Conservation (phyloP, 306 rosid species). For the Lupinus albus region DNA sequence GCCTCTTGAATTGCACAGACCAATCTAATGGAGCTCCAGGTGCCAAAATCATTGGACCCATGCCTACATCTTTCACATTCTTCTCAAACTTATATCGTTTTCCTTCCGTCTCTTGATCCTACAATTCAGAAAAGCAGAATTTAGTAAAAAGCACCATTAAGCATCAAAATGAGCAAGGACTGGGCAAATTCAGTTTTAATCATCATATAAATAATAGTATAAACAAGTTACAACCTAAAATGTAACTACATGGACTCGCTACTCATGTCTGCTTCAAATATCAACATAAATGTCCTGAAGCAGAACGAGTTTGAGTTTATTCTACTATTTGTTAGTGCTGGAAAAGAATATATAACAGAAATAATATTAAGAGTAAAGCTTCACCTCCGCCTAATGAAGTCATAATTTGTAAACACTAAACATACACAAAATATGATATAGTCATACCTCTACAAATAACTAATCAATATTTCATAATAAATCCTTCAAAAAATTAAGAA, state of each 20-base stretch:
- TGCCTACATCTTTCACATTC: conserved; percentile 60
- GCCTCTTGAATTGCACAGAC: conserved; percentile 81
- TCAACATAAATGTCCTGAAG: conserved; percentile 6
- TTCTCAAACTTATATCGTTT: conserved; percentile 40
- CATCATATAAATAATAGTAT: conserved; percentile 1
- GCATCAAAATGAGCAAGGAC: not conserved
- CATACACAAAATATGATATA: not conserved
- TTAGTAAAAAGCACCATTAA: conserved; percentile 20
- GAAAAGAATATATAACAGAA: conserved; percentile 2
- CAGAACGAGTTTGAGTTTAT: conserved; percentile 7
- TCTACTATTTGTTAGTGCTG: conserved; percentile 23
- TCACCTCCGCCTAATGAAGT: conserved; percentile 3
- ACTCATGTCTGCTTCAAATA: not conserved
- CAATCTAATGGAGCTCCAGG: conserved; percentile 64
- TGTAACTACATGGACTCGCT: not conserved
- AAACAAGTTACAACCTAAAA: not conserved
- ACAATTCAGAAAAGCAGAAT: conserved; percentile 40
- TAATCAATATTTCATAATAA: not conserved
- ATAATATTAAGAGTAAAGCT: not conserved
- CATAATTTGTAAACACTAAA: not conserved
- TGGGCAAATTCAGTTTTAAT: conserved; percentile 25
- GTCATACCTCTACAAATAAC: not conserved
- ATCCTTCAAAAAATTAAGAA: not conserved
- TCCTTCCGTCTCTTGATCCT: conserved; percentile 56
- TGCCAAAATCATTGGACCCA: conserved; percentile 65